Conservation (phyloP, 1,284 basidiomycete species). For the Austroboletus rostrupii region DNA sequence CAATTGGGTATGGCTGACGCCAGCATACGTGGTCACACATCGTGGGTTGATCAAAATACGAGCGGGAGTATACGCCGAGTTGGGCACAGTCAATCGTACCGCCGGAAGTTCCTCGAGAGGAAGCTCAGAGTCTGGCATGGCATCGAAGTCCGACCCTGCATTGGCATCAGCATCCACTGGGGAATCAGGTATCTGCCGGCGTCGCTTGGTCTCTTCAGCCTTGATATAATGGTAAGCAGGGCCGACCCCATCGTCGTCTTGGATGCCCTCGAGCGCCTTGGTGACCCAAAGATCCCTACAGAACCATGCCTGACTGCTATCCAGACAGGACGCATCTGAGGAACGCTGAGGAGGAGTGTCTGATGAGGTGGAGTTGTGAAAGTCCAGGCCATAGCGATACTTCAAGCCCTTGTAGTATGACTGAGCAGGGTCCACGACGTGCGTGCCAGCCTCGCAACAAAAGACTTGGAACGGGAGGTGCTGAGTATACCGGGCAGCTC, state of each 20-base stretch:
- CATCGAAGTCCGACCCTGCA: conserved; percentile 84
- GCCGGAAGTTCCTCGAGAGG: conserved; percentile 39
- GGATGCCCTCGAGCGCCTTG: conserved; percentile 72
- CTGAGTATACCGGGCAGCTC: conserved; percentile 78
- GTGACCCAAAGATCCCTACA: conserved; percentile 90
- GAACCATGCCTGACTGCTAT: conserved; percentile 94
- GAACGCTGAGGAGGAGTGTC: conserved; percentile 56
- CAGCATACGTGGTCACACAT: conserved; percentile 94
- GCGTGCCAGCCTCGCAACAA: conserved; percentile 94
- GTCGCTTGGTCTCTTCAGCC: conserved; percentile 29
- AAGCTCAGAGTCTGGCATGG: conserved; percentile 69
- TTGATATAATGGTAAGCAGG: conserved; percentile 31
- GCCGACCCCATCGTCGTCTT: conserved; percentile 43
- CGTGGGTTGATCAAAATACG: conserved; percentile 91
- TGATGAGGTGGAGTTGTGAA: conserved; percentile 71
- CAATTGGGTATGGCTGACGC: conserved; percentile 89
- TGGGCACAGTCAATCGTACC: conserved; percentile 68
- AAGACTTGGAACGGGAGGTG: conserved; percentile 96
- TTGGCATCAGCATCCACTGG: conserved; percentile 66
- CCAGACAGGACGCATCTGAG: conserved; percentile 82
- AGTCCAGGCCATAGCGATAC: conserved; percentile 78
- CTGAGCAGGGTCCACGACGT: conserved; percentile 89
- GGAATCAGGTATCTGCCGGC: conserved; percentile 27
- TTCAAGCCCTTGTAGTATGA: conserved; percentile 86
- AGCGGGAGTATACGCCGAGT: conserved; percentile 81